Evolutionary conservation across 495 filamentous ascomycete species (phyloP), one percentile per base, ranked within the genome.

Genomic region (Pyrenula aspistea): DNA sequence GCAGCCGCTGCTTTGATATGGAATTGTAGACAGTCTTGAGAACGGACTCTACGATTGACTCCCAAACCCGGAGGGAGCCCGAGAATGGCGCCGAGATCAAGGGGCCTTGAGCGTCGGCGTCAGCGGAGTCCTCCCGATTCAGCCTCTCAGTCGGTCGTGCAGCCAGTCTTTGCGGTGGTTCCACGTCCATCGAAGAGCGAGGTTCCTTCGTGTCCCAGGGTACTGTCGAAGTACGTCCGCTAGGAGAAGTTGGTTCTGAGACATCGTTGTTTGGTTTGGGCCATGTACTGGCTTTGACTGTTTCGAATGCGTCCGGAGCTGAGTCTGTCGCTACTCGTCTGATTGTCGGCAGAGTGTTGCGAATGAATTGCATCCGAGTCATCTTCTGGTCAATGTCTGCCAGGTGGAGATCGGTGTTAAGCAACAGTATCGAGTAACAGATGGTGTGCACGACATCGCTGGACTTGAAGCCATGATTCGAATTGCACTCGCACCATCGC

Each of bases 401-500:
- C 59, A 96, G 71, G 63, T 99, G 91, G 49, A 99, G 76, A 72
- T 99, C 93, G 56, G 93, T 97, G 64, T 99, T 99, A 55, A 99
- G 77, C 24, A 99, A 76, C 55, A 99, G 83, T 54, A 99, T 77
- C 2, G 93, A 97, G 68, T 96, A 99, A 65, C 88, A 92, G 58
- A 99, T 92, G 10, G 94, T 97, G 64, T 97, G 91, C 12, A 99
- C 91, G 53, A 99, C 86, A 70, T 97, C 92, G 89, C 73, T 77
- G 50, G 83, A 82, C 67, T 93, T 97, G 79, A 97, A 99, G 42
- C 92, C 92, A 68, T 97, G 90, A 52, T 83, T 89, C 1, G 87
- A 83, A 67, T 99, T 99, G 71, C 92, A 97, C 63, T 87, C 82
- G 66, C 91, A 96, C 93, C 94, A 97, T 51, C 92, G 74, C 25